These are phyloP conservation scores for Boletus semigastroideus DNA, from an alignment of 1,284 basidiomycete species.

Conservation along the genomic window DNA sequence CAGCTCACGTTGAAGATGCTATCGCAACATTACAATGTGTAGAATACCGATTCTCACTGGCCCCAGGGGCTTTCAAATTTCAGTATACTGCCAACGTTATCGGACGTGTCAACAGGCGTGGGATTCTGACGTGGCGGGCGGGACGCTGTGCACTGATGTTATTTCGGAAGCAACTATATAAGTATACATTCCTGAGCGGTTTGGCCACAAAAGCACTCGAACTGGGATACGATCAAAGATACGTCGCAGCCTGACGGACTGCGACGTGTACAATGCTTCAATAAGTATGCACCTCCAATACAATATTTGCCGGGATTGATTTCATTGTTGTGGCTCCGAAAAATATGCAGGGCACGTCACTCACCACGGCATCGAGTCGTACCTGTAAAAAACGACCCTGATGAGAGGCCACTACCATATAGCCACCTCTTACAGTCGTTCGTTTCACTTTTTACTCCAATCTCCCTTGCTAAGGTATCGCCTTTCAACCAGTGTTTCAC, in stretches of 20 bases:
- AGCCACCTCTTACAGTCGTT: background rate
- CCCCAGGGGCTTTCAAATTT: too few relatives aligned
- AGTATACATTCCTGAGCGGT: background rate
- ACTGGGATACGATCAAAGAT: background rate
- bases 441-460: slow-evolving; percentile 1
- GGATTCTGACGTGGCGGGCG: too few relatives aligned
- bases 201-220: background rate
- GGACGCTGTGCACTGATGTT: too few relatives aligned
- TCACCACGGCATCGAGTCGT: slow-evolving; percentile 1
- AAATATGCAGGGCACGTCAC: slow-evolving; percentile 1
- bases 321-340: background rate
- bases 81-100: too few relatives aligned
- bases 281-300: background rate
- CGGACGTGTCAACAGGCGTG: too few relatives aligned
- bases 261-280: background rate
- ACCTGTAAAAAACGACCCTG: slow-evolving; percentile 20
- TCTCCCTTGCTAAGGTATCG: background rate
- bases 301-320: background rate
- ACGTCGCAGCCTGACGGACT: background rate
- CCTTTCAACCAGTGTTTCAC: slow-evolving; percentile 17
- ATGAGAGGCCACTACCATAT: slow-evolving; percentile 2
- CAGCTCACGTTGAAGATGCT: too few relatives aligned
- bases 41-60: too few relatives aligned
- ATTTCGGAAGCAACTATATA: too few relatives aligned
- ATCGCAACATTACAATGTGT: too few relatives aligned